These are phyloP conservation scores for Boletus vermiculosoides DNA, from an alignment of 768 basidiomycete genomes.

Conservation along the genomic window DNA sequence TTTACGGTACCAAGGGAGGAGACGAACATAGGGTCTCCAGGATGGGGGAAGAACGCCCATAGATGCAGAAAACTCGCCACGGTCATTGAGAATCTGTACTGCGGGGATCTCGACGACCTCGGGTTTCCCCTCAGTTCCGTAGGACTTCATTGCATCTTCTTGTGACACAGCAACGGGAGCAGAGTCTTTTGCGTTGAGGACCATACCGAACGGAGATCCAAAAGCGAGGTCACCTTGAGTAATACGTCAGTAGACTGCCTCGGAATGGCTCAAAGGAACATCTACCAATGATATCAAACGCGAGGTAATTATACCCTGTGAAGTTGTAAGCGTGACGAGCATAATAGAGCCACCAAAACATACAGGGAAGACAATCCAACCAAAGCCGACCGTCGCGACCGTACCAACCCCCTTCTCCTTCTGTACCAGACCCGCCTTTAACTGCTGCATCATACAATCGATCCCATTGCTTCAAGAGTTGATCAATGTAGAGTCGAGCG, in stretches of 20 bases:
- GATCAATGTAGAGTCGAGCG: conserved; percentile 56
- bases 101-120: conserved; percentile 70
- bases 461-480: conserved; percentile 75
- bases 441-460: conserved; percentile 53
- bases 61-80: conserved; percentile 83
- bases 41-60: conserved; percentile 75
- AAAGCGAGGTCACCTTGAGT: conserved; percentile 67
- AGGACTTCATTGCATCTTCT: conserved; percentile 52
- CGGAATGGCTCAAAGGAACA: background rate
- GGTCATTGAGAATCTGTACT: conserved; percentile 80
- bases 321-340: conserved; percentile 7
- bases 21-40: conserved; percentile 63
- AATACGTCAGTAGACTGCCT: background rate
- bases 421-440: conserved; percentile 54
- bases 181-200: conserved; percentile 67
- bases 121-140: conserved; percentile 44
- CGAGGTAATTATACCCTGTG: conserved; percentile 58
- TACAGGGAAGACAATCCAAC: conserved; percentile 74
- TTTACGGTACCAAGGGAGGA: conserved; percentile 73
- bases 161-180: conserved; percentile 65
- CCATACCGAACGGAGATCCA: conserved; percentile 88
- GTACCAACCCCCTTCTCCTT: conserved; percentile 60
- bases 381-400: conserved; percentile 63
- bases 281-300: conserved; percentile 73
- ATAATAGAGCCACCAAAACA: conserved; percentile 21